Base-by-base conservation (phyloP, 257 asterid genomes). In the Capsicum baccatum region DNA sequence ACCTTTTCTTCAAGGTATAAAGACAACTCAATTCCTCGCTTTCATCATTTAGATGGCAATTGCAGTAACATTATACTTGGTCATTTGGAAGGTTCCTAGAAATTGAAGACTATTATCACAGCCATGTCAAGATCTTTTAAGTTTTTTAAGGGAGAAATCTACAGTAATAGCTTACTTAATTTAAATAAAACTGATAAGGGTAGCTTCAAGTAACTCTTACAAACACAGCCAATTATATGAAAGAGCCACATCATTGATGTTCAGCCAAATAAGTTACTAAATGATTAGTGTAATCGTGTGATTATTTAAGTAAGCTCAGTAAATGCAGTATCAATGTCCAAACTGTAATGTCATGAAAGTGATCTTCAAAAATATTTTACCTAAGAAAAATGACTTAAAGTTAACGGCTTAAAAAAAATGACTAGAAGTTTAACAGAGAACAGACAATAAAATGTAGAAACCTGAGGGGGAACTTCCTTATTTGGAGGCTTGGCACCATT, bases 401-500 rank as follows among this genome's bases (percentile, higher is more conserved):
- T 33, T 33, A 54, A 54, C 33, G 13, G 81, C 1, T 26, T 26
- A 26, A 26, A 26, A 26, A 26, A 26, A 26, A 26, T 26, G 33
- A 26, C 33, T 26, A 1, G 33, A 26, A 26, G 64, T 54, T 78
- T 33, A 54, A 54, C 48, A 52, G 81, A 78, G 48, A 64, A 35
- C 16, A 9, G 50, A 78, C 26, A 81, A 48, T 13, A 66, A 83
- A 64, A 63, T 17, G 68, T n/a, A 42, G 66, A 57, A 69, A 96
- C 99, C 99, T 93, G 94, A 2, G 98, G 98, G 56, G 87, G 90
- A 80, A 92, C 90, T 88, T 94, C 99, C 86, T 87, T 90, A 83
- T 84, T 92, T 56, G 98, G 98, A 84, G 97, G 89, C 79, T 21
- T 84, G 91, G 87, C 89, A 86, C 88, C 89, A 62, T 89, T 85